Evolutionary conservation across 2,329 filamentous ascomycete genomes (phyloP), one percentile per base, ranked within the genome.

Genomic region (Ophiostoma pallidulum): DNA sequence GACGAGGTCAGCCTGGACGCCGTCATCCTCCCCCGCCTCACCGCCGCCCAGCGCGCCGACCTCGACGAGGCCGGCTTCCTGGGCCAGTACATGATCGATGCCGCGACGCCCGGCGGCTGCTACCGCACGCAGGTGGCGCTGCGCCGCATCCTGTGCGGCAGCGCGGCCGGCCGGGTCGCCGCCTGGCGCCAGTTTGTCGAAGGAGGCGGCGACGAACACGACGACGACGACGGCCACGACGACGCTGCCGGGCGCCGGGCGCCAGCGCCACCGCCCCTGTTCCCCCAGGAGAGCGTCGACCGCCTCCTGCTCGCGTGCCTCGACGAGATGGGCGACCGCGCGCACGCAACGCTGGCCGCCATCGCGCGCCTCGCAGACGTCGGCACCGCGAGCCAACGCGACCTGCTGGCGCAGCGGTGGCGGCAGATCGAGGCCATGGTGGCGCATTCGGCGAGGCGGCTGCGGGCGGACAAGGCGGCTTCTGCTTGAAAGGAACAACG

Each of bases 1-100:
- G 73, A 76, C 49, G 71, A 74, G 58, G 62, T 67, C 3, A 58
- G 57, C 16, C 62, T 76, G 1, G 72, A 76, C 52, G 63, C 67
- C 3, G 65, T 64, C 38, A 44, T 77, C 35, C 62, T 71, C 31
- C 64, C 66, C 19, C 50, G 43, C 4, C 50, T 57, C 3, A 12
- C 49, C 2, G 20, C 29, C 16, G 32, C 37, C 13, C 41, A 38
- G 12, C 40, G 45, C 13, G 47, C 37, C 29, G 54, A 56, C 22
- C 48, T 58, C 10, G 52, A 48, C 16, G 52, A 38, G 10, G 47
- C 40, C 47, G 53, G 51, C 45, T 58, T 57, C 20, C 49, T 55
- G 8, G 56, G 56, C 22, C 36, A 43, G 41, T 58, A 58, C 52
- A 54, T 56, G 54, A 39, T 58, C 22, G 56, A 58, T 47, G 51